Conservation (phyloP, 176 grass and related monocot genomes). For the Carex pumila region DNA sequence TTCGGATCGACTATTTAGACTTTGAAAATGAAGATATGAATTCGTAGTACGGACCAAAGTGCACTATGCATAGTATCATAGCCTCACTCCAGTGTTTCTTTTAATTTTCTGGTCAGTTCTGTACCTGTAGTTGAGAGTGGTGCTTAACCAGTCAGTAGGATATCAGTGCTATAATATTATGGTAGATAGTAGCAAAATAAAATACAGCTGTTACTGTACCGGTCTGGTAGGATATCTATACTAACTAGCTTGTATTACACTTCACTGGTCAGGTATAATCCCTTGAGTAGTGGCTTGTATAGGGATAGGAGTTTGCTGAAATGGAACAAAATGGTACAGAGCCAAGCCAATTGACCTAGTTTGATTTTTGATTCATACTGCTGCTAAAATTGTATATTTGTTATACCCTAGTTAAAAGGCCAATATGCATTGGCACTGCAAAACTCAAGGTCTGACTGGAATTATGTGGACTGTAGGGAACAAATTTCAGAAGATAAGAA, state of each 20-base stretch:
- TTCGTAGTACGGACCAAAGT: too few species aligned
- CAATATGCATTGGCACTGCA: background rate
- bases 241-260: background rate
- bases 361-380: background rate
- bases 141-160: background rate
- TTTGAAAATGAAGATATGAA: too few species aligned
- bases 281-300: background rate
- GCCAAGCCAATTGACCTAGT: background rate
- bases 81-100: background rate
- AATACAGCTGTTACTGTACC: background rate
- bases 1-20: too few species aligned
- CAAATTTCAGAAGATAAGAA: conserved; percentile 31
- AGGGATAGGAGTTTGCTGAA: background rate
- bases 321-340: background rate
- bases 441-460: background rate
- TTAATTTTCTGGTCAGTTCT: background rate
- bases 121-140: background rate
- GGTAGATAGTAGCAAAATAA: background rate
- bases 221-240: background rate
- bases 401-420: background rate
- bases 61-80: too few species aligned
- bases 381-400: background rate
- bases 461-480: conserved; percentile 23
- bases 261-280: background rate
- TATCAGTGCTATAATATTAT: background rate